phyloP scores from a whole-genome alignment of 805 yeast species.

The Brettanomyces sp. region DNA sequence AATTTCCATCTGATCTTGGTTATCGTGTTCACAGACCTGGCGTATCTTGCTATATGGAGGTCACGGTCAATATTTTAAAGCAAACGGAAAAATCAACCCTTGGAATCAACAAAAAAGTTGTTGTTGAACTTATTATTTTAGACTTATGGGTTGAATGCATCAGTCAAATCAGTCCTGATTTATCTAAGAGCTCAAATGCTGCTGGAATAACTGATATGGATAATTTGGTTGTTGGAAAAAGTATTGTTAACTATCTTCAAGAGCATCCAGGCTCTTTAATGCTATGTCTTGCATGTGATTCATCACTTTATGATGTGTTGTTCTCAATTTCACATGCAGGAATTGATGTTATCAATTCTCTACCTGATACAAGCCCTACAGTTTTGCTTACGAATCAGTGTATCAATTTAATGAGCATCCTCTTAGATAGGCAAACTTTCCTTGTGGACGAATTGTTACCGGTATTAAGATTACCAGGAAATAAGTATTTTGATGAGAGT shows the following conservation, averaged over 20 bases:
- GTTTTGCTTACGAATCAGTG: slow-evolving; percentile 31
- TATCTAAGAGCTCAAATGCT: slow-evolving; percentile 44
- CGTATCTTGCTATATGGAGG: slow-evolving; percentile 73
- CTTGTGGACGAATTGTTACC: slow-evolving; percentile 49
- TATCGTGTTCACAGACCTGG: slow-evolving; percentile 53
- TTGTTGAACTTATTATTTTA: slow-evolving; percentile 48
- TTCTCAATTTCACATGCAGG: too few species aligned
- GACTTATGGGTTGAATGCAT: slow-evolving; percentile 40
- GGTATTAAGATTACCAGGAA: slow-evolving; percentile 33
- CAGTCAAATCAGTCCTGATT: slow-evolving; percentile 40
- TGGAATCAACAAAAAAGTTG: slow-evolving; percentile 25
- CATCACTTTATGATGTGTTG: too few species aligned
- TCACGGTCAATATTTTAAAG: slow-evolving; percentile 52
- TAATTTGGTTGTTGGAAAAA: slow-evolving; percentile 31
- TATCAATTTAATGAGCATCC: slow-evolving; percentile 33
- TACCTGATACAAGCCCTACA: slow-evolving; percentile 23
- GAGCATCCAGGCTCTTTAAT: slow-evolving; percentile 64
- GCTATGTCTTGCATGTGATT: slow-evolving; percentile 45
- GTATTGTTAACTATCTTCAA: slow-evolving; percentile 42
- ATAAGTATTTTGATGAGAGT: slow-evolving; percentile 23
- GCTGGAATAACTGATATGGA: slow-evolving; percentile 36
- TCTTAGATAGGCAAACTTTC: slow-evolving; percentile 48
- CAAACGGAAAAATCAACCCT: slow-evolving; percentile 35
- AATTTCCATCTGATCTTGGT: slow-evolving; percentile 62
- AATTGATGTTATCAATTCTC: slow-evolving; percentile 42